phyloP scores from a whole-genome alignment of 805 yeast genomes.

The Blastobotrys mokoenaii region DNA sequence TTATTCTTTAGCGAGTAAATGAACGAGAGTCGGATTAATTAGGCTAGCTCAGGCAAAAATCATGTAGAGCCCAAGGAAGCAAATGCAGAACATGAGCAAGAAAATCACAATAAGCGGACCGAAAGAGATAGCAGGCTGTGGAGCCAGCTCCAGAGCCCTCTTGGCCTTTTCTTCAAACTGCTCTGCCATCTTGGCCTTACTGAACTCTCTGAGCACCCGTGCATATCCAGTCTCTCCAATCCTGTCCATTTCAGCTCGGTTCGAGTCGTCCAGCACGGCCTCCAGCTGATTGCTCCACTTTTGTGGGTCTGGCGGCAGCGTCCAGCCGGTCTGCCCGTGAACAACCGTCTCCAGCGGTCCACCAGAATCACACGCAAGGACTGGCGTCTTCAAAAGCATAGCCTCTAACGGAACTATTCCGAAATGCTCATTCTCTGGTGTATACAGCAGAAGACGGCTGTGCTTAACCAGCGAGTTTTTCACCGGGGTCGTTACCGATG shows the following conservation, averaged over 20 bases:
- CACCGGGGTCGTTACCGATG: slow-evolving; percentile 62
- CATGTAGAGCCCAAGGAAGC: too few species aligned
- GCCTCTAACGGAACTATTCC: slow-evolving; percentile 98
- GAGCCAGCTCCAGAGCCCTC: too few species aligned
- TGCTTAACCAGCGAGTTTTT: slow-evolving; percentile 53
- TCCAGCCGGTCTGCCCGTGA: slow-evolving; percentile 34
- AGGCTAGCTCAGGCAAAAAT: too few species aligned
- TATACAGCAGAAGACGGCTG: slow-evolving; percentile 62
- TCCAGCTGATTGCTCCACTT: slow-evolving; percentile 31
- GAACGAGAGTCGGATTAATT: too few species aligned
- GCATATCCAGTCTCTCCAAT: slow-evolving; percentile 28
- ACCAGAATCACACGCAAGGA: slow-evolving; percentile 78
- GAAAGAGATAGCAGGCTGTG: too few species aligned
- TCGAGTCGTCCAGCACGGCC: slow-evolving; percentile 19
- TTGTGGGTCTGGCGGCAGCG: slow-evolving; percentile 24
- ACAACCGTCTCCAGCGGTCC: slow-evolving; percentile 84
- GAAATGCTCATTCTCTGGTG: slow-evolving; percentile 90
- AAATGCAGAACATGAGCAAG: too few species aligned
- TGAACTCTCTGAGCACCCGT: slow-evolving; percentile 27
- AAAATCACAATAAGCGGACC: too few species aligned
- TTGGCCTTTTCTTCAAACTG: too few species aligned
- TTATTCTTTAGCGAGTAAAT: too few species aligned
- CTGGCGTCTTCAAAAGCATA: slow-evolving; percentile 77
- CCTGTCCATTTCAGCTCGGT: slow-evolving; percentile 14
- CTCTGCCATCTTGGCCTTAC: slow-evolving; percentile 25